Evolutionary conservation across 2,329 filamentous ascomycete genomes (phyloP), one percentile per base, ranked within the genome.

Genomic region (Penicillium janthinellum): DNA sequence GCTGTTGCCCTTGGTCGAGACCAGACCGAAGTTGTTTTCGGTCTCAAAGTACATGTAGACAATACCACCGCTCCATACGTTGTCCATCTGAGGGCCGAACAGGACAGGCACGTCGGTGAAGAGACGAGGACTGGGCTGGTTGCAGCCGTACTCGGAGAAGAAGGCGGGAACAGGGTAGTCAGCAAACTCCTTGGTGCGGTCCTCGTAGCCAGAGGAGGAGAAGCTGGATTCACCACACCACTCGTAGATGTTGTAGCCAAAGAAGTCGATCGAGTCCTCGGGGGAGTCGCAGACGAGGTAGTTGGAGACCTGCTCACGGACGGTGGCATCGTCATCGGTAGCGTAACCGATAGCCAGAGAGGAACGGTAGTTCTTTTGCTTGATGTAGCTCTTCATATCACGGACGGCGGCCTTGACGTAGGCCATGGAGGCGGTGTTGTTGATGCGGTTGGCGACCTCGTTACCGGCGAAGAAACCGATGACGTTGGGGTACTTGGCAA

Each of bases 181-280:
- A 60, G 83, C 77, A 82, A 97, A 99, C 80, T 97, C 94, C 66
- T 91, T 78, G 68, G 92, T 92, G 76, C 94, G 90, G 58, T 87
- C 84, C 65, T 89, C 83, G 80, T 93, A 99, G 56, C 92, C 91
- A 3, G 95, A 97, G 60, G 83, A 74, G 38, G 82, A 73, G 81
- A 90, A 95, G 71, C 82, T 86, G 73, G 91, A 96, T 69, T 93
- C 78, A 68, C 94, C 95, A 77, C 95, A 99, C 95, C 95, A 99
- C 55, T 93, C 96, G 85, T 99, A 99, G 81, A 98, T 96, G 84
- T 99, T 99, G 89, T 98, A 98, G 60, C 95, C 95, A 91, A 93
- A 99, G 84, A 96, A 98, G 79, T 99, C 95, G 67, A 98, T 96
- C 62, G 90, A 77, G 72, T 79, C 78, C 8, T 82, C 80, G 62